phyloP scores from a whole-genome alignment of 2,329 filamentous ascomycete genomes.

The Ceratocystiopsis sp. region DNA sequence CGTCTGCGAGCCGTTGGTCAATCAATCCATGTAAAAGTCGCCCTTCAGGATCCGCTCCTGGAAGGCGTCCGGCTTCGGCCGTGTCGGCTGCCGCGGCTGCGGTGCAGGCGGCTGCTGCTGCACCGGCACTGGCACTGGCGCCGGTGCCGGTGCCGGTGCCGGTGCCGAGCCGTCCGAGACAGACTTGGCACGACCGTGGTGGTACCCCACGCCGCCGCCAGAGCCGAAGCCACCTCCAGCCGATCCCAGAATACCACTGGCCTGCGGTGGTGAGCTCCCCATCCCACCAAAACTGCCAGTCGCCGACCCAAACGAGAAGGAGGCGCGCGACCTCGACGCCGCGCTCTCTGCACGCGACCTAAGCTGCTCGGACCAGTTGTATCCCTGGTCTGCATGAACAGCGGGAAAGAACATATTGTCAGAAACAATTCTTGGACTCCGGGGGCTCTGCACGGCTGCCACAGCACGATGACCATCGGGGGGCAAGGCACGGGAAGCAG shows the following conservation, averaged over 20 bases:
- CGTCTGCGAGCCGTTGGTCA: too few species aligned
- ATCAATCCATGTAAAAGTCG: conserved; percentile 93
- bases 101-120: conserved; percentile 39
- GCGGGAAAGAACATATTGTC: conserved; percentile 33
- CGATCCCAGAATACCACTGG: conserved; percentile 7
- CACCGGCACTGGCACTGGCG: conserved; percentile 22
- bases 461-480: too few species aligned
- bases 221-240: conserved; percentile 1
- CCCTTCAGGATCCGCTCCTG: conserved; percentile 95
- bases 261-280: conserved; percentile 25
- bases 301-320: conserved; percentile 37
- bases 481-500: background rate
- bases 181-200: conserved; percentile 53
- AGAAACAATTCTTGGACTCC: conserved; percentile 43
- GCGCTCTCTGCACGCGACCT: conserved; percentile 77
- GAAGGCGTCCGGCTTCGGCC: conserved; percentile 74
- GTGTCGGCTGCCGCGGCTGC: conserved; percentile 27
- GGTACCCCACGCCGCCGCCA: conserved; percentile 5
- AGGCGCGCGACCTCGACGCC: conserved; percentile 32
- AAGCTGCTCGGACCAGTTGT: conserved; percentile 95
- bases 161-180: conserved; percentile 40
- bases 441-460: background rate
- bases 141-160: background rate
- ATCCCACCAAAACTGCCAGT: conserved; percentile 11
- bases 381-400: conserved; percentile 66